phyloP scores from a whole-genome alignment of 495 filamentous ascomycete genomes.

The Pseudoneurospora amorphoporcata region DNA sequence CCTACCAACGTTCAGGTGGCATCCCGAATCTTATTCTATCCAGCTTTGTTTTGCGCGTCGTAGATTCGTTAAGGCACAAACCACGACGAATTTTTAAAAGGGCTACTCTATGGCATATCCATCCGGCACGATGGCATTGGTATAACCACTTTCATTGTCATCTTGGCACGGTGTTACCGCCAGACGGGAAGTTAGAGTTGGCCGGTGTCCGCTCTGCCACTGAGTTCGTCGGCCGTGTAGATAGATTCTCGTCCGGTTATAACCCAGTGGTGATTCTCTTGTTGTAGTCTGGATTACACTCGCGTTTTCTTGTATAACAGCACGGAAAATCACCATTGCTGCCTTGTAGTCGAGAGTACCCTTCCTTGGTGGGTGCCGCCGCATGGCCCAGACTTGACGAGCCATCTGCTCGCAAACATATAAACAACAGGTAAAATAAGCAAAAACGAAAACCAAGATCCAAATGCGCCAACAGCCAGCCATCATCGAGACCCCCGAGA shows the following conservation, averaged over 20 bases:
- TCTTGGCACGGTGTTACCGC: not conserved
- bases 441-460: not conserved
- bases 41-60: not conserved
- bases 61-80: not conserved
- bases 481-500: not conserved
- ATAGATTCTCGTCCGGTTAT: not conserved
- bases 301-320: not conserved
- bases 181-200: not conserved
- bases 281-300: too few species aligned
- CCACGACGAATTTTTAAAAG: not conserved
- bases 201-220: not conserved
- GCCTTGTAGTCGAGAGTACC: not conserved
- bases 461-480: not conserved
- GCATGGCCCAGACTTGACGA: not conserved
- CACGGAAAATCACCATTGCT: not conserved
- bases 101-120: not conserved
- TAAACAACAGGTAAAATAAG: not conserved
- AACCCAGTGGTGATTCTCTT: not conserved
- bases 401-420: not conserved
- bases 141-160: not conserved
- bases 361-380: not conserved
- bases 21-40: not conserved
- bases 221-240: not conserved
- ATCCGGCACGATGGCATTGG: not conserved
- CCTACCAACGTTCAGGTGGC: not conserved